phyloP scores from a whole-genome alignment of 257 asterid species.

The Dorcoceras hygrometricum region DNA sequence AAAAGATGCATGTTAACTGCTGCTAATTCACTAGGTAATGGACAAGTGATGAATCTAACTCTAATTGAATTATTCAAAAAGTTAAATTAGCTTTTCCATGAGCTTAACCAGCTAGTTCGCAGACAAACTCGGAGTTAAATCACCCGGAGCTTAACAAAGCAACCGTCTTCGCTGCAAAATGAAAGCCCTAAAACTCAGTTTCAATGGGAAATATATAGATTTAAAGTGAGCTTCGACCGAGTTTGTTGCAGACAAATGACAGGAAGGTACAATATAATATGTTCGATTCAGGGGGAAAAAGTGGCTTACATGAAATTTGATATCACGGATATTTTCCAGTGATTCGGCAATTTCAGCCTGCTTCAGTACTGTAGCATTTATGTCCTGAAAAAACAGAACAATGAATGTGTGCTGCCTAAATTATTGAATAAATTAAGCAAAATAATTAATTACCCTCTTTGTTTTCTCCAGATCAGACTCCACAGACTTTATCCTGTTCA shows the following conservation, averaged over 20 bases:
- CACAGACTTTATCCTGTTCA: slow-evolving; percentile 77
- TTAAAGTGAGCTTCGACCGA: not conserved
- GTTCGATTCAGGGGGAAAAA: not conserved
- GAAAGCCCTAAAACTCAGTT: not conserved
- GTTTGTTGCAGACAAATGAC: not conserved
- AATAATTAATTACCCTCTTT: slow-evolving; percentile 54
- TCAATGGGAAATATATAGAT: not conserved
- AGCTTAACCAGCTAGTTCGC: not conserved
- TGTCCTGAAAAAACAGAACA: slow-evolving; percentile 43
- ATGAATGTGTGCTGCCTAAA: slow-evolving; percentile 16
- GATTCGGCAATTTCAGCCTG: slow-evolving; percentile 70
- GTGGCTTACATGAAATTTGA: slow-evolving; percentile 43
- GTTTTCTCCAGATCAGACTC: slow-evolving; percentile 85
- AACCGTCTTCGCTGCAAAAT: slow-evolving; percentile 16
- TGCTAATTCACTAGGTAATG: not conserved
- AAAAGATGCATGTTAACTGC: not conserved
- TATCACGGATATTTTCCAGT: slow-evolving; percentile 61
- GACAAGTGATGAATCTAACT: not conserved
- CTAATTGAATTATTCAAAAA: not conserved
- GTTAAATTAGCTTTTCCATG: not conserved
- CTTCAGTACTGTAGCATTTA: slow-evolving; percentile 68
- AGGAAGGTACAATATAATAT: not conserved
- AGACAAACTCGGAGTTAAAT: not conserved
- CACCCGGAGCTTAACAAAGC: slow-evolving; percentile 9
- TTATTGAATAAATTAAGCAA: slow-evolving; percentile 11